These are phyloP conservation scores for Ogataea pignaliae DNA, from an alignment of 805 yeast genomes.

Conservation along the genomic window DNA sequence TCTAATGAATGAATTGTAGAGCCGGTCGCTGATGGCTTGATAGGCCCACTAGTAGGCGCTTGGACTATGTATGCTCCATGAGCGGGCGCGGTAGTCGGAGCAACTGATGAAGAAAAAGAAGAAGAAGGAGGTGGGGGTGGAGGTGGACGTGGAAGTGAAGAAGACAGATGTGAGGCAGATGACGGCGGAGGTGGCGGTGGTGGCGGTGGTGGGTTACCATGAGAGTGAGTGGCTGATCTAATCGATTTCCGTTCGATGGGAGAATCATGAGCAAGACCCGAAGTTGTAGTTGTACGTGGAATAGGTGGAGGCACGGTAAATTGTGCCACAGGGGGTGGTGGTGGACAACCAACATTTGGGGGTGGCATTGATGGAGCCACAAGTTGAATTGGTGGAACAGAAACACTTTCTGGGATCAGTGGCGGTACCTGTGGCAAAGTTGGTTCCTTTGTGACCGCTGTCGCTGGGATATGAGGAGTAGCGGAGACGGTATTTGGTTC, in stretches of 20 bases:
- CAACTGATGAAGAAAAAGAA: constrained; percentile 1
- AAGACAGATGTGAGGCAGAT: constrained; percentile 13
- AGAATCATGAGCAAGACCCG: background rate
- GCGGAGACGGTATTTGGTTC: no score
- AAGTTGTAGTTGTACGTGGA: background rate
- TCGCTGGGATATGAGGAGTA: constrained; percentile 5
- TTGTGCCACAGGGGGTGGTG: constrained; percentile 15
- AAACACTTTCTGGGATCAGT: constrained; percentile 13
- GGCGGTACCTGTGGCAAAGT: constrained; percentile 7
- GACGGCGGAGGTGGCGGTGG: constrained; percentile 21
- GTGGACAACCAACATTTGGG: constrained; percentile 2
- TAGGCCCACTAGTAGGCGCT: constrained; percentile 2
- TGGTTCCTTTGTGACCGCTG: constrained; percentile 4
- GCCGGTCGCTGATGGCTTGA: constrained; percentile 14
- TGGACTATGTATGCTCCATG: background rate
- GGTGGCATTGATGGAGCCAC: constrained; percentile 5
- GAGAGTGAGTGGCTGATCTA: no score
- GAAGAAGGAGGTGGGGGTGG: constrained; percentile 16
- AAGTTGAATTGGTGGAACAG: constrained; percentile 13
- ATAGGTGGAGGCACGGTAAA: constrained; percentile 10
- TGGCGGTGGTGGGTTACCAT: background rate
- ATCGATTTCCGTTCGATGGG: background rate
- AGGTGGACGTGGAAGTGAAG: constrained; percentile 16
- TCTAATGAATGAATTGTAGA: constrained; percentile 10
- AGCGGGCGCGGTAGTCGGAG: constrained; percentile 1